These are phyloP conservation scores for Aspergillus wentii DNA, from an alignment of 495 filamentous ascomycete genomes.

Conservation along the genomic window DNA sequence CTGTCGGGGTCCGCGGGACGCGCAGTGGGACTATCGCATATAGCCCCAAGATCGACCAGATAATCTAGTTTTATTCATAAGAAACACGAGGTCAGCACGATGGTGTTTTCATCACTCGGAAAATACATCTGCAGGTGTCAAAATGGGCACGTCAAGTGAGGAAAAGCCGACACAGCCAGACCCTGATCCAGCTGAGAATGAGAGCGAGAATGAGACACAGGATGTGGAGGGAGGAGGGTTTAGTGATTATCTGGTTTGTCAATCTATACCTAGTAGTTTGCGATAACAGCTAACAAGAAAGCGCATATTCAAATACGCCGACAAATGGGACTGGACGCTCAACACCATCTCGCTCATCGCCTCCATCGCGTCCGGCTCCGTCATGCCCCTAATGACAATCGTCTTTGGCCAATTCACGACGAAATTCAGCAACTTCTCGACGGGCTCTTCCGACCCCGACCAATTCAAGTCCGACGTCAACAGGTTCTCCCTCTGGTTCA, in stretches of 20 bases:
- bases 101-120: no score
- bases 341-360: conserved; percentile 28
- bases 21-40: no score
- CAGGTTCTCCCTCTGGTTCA: conserved; percentile 22
- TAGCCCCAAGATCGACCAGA: no score
- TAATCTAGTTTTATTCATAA: no score
- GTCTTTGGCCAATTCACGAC: conserved; percentile 31
- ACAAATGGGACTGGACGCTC: conserved; percentile 5
- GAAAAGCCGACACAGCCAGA: background rate
- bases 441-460: conserved; percentile 12
- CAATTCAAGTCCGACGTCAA: conserved; percentile 20
- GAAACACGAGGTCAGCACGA: no score
- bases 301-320: conserved; percentile 15
- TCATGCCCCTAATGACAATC: conserved; percentile 36
- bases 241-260: background rate
- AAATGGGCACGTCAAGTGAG: background rate
- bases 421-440: conserved; percentile 24
- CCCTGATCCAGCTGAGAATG: background rate
- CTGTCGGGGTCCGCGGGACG: no score
- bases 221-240: background rate
- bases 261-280: background rate
- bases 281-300: background rate
- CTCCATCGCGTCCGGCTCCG: conserved; percentile 45
- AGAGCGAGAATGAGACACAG: background rate
- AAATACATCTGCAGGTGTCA: no score